Percentiles rank a stretch among this genome's conserved stretches.
phyloP scores from a whole-genome alignment of 495 filamentous ascomycete species.

The Penicillium flavigenum region DNA sequence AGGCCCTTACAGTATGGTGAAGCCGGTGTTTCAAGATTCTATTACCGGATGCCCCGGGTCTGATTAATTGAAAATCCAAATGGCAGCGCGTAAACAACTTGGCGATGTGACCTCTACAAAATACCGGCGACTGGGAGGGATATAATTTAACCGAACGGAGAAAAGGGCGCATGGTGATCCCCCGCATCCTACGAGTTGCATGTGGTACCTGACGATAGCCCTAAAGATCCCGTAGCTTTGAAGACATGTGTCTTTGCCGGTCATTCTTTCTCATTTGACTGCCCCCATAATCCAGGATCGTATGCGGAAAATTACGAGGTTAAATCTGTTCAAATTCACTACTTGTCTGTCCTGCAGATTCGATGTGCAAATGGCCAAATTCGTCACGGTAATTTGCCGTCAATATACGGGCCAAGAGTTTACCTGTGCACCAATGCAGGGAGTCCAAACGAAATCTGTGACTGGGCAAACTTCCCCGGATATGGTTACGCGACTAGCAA shows the following conservation, averaged over 20 bases:
- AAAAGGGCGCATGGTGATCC: neutral
- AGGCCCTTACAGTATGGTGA: neutral
- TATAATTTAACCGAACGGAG: neutral
- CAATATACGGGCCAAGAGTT: slow-evolving; percentile 1
- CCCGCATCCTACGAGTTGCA: neutral
- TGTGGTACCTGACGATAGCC: neutral
- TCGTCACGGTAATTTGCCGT: slow-evolving; percentile 5
- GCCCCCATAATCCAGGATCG: neutral
- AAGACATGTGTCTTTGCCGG: neutral
- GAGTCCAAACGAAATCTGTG: neutral
- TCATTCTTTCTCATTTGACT: neutral
- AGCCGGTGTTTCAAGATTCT: neutral
- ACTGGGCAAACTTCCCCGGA: neutral
- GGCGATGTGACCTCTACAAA: neutral
- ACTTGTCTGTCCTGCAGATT: neutral
- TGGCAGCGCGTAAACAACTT: neutral
- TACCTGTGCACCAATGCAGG: neutral
- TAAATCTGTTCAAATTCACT: neutral
- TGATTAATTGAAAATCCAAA: neutral
- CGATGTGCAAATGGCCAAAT: neutral
- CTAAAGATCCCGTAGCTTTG: neutral
- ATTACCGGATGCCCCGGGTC: neutral
- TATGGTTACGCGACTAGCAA: neutral
- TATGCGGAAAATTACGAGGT: neutral
- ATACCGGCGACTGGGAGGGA: neutral